Evolutionary conservation across 805 yeast species (phyloP).

Genomic region (Kluyveromyces aestuarii): DNA sequence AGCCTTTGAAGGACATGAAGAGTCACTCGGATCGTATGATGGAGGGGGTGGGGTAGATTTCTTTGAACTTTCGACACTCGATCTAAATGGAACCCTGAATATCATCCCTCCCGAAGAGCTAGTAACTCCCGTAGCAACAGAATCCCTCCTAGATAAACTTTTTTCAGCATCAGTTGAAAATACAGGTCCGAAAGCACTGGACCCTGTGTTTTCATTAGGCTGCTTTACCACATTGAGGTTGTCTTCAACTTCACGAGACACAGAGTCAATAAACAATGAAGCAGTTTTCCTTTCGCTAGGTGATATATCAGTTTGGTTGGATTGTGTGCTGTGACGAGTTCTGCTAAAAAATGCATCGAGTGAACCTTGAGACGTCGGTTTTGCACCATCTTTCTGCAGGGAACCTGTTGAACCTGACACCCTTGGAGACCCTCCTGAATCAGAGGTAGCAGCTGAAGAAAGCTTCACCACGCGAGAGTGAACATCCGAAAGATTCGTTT

Average conservation of each 20-base stretch:
- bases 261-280: neutral
- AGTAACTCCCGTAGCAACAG: constrained; percentile 15
- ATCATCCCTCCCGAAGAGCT: constrained; percentile 29
- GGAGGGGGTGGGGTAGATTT: constrained; percentile 32
- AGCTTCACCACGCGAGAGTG: neutral
- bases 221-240: neutral
- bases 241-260: neutral
- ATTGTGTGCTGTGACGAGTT: neutral
- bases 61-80: constrained; percentile 24
- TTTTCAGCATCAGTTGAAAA: neutral
- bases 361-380: constrained; percentile 8
- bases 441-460: neutral
- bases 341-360: constrained; percentile 7
- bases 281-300: constrained; percentile 5
- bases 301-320: neutral
- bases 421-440: constrained; percentile 7
- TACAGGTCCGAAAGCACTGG: neutral
- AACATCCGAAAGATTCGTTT: constrained; percentile 13
- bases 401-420: constrained; percentile 4
- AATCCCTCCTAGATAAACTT: neutral
- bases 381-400: constrained; percentile 1
- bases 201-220: neutral
- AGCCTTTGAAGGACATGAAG: neutral
- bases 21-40: constrained; percentile 4
- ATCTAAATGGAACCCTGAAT: constrained; percentile 63